A percentile compares a stretch with the other conserved stretches of the same genome.
Conservation (phyloP, 768 basidiomycete species). For the Strobilomyces echinocephalus region DNA sequence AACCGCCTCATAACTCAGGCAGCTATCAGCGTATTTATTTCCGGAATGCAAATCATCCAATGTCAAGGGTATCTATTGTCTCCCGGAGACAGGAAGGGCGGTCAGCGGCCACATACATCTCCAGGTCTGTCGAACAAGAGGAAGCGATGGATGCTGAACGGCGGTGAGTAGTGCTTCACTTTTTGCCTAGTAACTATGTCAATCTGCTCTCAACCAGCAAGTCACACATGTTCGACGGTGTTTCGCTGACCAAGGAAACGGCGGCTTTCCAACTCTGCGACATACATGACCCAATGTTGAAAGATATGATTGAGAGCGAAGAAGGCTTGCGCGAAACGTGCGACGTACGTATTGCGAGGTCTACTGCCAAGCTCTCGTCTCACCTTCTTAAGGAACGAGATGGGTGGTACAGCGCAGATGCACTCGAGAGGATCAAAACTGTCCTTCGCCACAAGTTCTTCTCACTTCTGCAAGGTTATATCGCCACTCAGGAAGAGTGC, state of each 20-base stretch:
- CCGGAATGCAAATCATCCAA: slow-evolving; percentile 80
- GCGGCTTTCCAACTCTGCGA: slow-evolving; percentile 95
- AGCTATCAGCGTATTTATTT: slow-evolving; percentile 94
- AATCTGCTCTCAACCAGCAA: slow-evolving; percentile 34
- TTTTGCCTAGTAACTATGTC: neutral
- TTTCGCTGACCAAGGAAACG: slow-evolving; percentile 72
- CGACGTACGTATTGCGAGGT: slow-evolving; percentile 50
- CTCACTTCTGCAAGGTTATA: slow-evolving; percentile 65
- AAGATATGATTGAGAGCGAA: slow-evolving; percentile 71
- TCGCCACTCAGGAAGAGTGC: slow-evolving; percentile 72
- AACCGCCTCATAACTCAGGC: slow-evolving; percentile 6
- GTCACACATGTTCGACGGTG: slow-evolving; percentile 88
- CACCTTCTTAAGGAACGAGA: slow-evolving; percentile 57
- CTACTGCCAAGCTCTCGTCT: neutral
- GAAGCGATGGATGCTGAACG: slow-evolving; percentile 30
- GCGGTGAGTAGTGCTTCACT: slow-evolving; percentile 19
- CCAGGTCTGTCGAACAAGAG: slow-evolving; percentile 32
- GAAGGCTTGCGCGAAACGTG: slow-evolving; percentile 66
- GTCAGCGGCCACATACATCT: slow-evolving; percentile 20
- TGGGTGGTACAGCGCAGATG: slow-evolving; percentile 81
- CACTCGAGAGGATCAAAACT: slow-evolving; percentile 78
- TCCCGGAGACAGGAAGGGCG: slow-evolving; percentile 54
- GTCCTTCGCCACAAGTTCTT: slow-evolving; percentile 85
- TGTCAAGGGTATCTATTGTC: slow-evolving; percentile 70
- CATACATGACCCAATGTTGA: slow-evolving; percentile 80